Percentiles rank a stretch among this genome's conserved stretches.
phyloP scores from a whole-genome alignment of 73 alveolate species.

The Paramecium caudatum region DNA sequence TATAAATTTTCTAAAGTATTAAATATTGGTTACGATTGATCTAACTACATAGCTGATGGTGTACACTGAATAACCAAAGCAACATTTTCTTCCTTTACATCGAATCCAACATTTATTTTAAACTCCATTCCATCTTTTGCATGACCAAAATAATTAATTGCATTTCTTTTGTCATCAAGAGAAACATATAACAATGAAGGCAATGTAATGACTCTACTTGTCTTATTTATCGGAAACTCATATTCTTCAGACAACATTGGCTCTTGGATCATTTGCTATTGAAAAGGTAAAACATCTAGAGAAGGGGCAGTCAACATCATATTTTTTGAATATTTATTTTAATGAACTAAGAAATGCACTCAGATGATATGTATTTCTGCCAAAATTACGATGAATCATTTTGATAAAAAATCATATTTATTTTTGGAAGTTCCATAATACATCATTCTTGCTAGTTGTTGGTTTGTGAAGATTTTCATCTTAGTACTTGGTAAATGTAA shows the following conservation, averaged over 20 bases:
- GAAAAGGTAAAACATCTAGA: neutral
- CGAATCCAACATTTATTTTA: conserved; percentile 20
- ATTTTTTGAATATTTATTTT: conserved; percentile 13
- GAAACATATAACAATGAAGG: conserved; percentile 12
- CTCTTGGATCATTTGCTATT: neutral
- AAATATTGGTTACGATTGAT: conserved; percentile 41
- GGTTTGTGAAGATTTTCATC: too few species aligned
- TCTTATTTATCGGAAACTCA: neutral
- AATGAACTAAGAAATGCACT: conserved; percentile 37
- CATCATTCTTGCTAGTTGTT: too few species aligned
- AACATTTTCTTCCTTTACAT: conserved; percentile 19
- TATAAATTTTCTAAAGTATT: conserved; percentile 40
- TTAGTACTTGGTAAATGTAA: too few species aligned
- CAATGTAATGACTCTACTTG: neutral
- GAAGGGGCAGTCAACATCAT: neutral
- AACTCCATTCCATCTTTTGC: conserved; percentile 47
- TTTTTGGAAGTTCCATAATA: too few species aligned
- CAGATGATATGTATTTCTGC: too few species aligned
- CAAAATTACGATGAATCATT: too few species aligned
- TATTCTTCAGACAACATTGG: conserved; percentile 13
- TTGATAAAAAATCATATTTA: too few species aligned
- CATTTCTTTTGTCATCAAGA: conserved; percentile 33
- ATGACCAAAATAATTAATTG: conserved; percentile 34
- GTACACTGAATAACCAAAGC: too few species aligned
- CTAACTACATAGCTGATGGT: too few species aligned